A percentile compares a stretch with the other conserved stretches of the same genome.
Conservation (phyloP, 73 alveolate genomes). For the Loxodes magnus region DNA sequence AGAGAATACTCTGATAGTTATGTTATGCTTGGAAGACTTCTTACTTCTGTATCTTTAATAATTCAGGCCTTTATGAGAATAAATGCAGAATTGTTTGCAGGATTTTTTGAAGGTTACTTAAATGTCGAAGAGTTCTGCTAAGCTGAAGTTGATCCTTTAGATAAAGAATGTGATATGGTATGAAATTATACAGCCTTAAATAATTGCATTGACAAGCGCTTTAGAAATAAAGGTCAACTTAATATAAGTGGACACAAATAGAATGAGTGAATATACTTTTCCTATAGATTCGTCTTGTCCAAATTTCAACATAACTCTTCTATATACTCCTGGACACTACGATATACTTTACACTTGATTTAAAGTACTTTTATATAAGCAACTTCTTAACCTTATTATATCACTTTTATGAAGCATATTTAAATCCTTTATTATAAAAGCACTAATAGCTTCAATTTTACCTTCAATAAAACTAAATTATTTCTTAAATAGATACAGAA, state of each 20-base stretch:
- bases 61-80: conserved; percentile 53
- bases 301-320: conserved; percentile 17
- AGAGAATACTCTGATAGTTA: conserved; percentile 7
- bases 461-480: too few relatives aligned
- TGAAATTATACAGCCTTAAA: conserved; percentile 13
- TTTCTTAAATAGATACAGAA: too few relatives aligned
- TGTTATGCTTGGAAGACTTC: conserved; percentile 50
- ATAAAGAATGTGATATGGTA: conserved; percentile 39
- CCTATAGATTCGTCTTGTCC: conserved; percentile 33
- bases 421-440: too few relatives aligned
- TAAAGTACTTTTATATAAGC: too few relatives aligned
- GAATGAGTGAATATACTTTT: conserved; percentile 9
- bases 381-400: too few relatives aligned
- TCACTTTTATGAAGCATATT: too few relatives aligned
- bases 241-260: conserved; percentile 27
- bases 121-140: conserved; percentile 26
- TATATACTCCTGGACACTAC: conserved; percentile 49
- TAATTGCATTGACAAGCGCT: conserved; percentile 28
- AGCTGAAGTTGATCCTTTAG: conserved; percentile 47
- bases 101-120: conserved; percentile 47
- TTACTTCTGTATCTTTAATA: conserved; percentile 59
- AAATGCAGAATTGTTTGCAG: conserved; percentile 50
- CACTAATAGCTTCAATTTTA: too few relatives aligned
- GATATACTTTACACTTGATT: conserved; percentile 35
- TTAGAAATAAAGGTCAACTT: conserved; percentile 21